Conservation (phyloP, 208 protist genomes). For the Leishmania braziliensis region DNA sequence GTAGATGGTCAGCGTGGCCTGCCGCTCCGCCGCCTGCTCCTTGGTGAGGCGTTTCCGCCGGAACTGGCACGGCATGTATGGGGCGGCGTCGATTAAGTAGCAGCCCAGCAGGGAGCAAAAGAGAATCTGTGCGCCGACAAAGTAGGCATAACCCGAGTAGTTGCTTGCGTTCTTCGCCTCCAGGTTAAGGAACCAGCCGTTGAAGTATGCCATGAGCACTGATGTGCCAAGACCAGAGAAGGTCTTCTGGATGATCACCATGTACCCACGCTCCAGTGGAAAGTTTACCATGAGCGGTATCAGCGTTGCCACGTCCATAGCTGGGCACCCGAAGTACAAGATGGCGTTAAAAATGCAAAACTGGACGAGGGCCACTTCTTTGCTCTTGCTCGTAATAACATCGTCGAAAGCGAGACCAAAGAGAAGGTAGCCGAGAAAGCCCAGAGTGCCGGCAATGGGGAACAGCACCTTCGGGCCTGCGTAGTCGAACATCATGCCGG, state of each 20-base stretch:
- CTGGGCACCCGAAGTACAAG: conserved; percentile 58
- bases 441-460: conserved; percentile 39
- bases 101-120: conserved; percentile 38
- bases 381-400: conserved; percentile 41
- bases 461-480: conserved; percentile 62
- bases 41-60: conserved; percentile 38
- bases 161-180: conserved; percentile 38
- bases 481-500: conserved; percentile 77
- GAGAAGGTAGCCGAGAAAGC: conserved; percentile 61
- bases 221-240: conserved; percentile 80
- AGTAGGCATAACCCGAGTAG: conserved; percentile 66
- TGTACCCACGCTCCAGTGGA: conserved; percentile 69
- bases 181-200: conserved; percentile 62
- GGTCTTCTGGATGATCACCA: conserved; percentile 84
- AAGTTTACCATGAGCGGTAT: conserved; percentile 89
- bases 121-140: conserved; percentile 49
- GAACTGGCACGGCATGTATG: conserved; percentile 62
- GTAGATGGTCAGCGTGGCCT: conserved; percentile 46
- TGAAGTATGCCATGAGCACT: conserved; percentile 80
- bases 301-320: conserved; percentile 64
- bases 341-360: conserved; percentile 75
- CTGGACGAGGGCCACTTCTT: conserved; percentile 42
- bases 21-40: conserved; percentile 48
- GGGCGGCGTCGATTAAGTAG: conserved; percentile 57
- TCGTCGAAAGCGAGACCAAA: conserved; percentile 71